phyloP scores from a whole-genome alignment of 2,329 filamentous ascomycete genomes.

The Aphanoascus verrucosus region DNA sequence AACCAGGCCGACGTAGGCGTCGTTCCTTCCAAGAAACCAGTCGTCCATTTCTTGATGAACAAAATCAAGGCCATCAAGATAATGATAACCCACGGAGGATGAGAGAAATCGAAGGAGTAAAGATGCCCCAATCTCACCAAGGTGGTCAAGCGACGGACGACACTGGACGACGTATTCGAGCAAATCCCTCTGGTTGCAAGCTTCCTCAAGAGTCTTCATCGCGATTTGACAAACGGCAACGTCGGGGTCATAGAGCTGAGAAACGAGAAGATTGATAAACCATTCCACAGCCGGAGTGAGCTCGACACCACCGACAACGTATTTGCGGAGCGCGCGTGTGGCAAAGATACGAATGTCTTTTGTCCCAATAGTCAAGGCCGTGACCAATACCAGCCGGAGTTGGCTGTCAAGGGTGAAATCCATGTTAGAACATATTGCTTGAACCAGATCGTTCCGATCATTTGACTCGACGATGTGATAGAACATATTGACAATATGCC shows the following conservation, averaged over 20 bases:
- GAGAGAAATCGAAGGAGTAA: constrained; percentile 85
- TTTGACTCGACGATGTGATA: constrained; percentile 93
- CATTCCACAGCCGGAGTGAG: constrained; percentile 53
- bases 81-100: constrained; percentile 94
- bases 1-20: constrained; percentile 87
- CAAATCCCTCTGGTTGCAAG: constrained; percentile 82
- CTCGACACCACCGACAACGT: constrained; percentile 53
- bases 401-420: constrained; percentile 86
- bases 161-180: constrained; percentile 96
- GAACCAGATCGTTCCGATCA: constrained; percentile 82
- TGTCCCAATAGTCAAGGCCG: constrained; percentile 80
- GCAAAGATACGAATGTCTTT: constrained; percentile 86
- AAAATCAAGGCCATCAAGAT: constrained; percentile 91
- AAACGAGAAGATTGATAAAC: constrained; percentile 95
- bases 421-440: constrained; percentile 76
- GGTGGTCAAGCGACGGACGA: constrained; percentile 81
- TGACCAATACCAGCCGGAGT: constrained; percentile 82
- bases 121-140: constrained; percentile 93
- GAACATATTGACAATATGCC: constrained; percentile 99
- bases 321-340: constrained; percentile 77
- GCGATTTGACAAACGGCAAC: constrained; percentile 93
- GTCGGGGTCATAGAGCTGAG: constrained; percentile 93
- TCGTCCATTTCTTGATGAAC: constrained; percentile 99
- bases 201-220: constrained; percentile 93
- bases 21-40: constrained; percentile 95